These are phyloP conservation scores for Globisporangium radiosum DNA, from an alignment of 352 stramenopile genomes.

Conservation along the genomic window DNA sequence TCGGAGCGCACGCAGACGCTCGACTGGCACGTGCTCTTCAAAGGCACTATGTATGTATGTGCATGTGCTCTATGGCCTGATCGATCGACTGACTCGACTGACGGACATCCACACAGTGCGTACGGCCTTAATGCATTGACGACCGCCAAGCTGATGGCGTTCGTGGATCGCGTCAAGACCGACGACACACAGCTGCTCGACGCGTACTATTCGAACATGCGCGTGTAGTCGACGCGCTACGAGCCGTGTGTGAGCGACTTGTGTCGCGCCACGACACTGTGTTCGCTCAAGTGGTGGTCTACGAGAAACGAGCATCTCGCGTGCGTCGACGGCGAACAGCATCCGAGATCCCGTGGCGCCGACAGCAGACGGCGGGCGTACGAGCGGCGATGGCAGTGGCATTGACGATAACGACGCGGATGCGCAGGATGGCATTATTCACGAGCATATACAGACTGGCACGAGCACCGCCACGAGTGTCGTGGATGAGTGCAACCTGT, in stretches of 20 bases:
- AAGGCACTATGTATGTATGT: slow-evolving; percentile 22
- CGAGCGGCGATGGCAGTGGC: background rate
- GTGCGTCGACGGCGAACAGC: slow-evolving; percentile 30
- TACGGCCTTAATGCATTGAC: slow-evolving; percentile 54
- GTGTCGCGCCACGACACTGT: slow-evolving; percentile 51
- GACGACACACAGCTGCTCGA: slow-evolving; percentile 43
- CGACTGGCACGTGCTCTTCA: slow-evolving; percentile 46
- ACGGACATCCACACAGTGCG: slow-evolving; percentile 9
- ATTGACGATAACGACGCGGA: background rate
- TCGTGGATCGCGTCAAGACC: slow-evolving; percentile 39
- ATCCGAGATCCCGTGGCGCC: background rate
- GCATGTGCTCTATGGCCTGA: background rate
- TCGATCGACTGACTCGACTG: too few species aligned
- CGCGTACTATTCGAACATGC: slow-evolving; percentile 78
- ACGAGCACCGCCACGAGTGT: background rate
- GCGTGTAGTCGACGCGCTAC: slow-evolving; percentile 45
- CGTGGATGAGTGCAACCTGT: slow-evolving; percentile 4
- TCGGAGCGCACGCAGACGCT: slow-evolving; percentile 25
- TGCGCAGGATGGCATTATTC: background rate
- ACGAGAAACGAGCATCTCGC: slow-evolving; percentile 57
- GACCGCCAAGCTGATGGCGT: slow-evolving; percentile 26
- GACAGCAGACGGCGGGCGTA: background rate
- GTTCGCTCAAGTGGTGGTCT: slow-evolving; percentile 72
- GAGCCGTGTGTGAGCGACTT: slow-evolving; percentile 28
- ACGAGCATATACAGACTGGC: background rate